Base-by-base conservation (phyloP, 2,329 filamentous ascomycete species). In the Diaporthe citrichinensis region DNA sequence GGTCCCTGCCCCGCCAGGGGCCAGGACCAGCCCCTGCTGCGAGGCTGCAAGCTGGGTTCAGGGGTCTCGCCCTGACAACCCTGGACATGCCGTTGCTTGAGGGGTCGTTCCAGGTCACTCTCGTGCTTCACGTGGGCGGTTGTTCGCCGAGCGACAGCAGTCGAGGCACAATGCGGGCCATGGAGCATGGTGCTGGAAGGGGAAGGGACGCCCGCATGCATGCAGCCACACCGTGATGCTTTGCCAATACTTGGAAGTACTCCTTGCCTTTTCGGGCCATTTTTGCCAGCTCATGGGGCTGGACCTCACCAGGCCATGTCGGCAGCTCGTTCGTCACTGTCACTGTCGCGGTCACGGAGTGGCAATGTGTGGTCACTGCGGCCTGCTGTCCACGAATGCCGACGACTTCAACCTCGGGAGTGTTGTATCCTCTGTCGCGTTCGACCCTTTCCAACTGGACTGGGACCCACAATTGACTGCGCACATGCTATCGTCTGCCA, bases 21-120 rank as follows among this genome's bases (percentile, higher is more conserved):
- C 61, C 62, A 73, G 58, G 65, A 17, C 44, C n/a, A 14, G 8
- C 69, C 73, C 73, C 67, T 72, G 73, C 23, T 39, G 25, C 65
- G 61, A 57, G 69, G 73, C 73, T 74, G 73, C 75, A 74, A 31
- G 44, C 51, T 51, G 34, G 55, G 68, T 61, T 69, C 73, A 72
- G 75, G 75, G 75, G 71, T 59, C 51, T 71, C 46, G 46, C 34
- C 39, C 74, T 62, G 34, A 58, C 71, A 69, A 25, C 34, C 25
- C 73, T 59, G 46, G 55, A 58, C 71, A 41, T 12, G n/a, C 46
- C 74, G 49, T 76, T 51, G 31, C 55, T 72, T 36, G 65, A 71
- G 74, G 74, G 69, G 74, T 61, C n/a, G 57, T 75, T 68, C 62
- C 62, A 68, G 31, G 44, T 51, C 31, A 68, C 62, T 36, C 23